Evolutionary conservation across 345 rosid species (phyloP).

Genomic region (Firmiana major): DNA sequence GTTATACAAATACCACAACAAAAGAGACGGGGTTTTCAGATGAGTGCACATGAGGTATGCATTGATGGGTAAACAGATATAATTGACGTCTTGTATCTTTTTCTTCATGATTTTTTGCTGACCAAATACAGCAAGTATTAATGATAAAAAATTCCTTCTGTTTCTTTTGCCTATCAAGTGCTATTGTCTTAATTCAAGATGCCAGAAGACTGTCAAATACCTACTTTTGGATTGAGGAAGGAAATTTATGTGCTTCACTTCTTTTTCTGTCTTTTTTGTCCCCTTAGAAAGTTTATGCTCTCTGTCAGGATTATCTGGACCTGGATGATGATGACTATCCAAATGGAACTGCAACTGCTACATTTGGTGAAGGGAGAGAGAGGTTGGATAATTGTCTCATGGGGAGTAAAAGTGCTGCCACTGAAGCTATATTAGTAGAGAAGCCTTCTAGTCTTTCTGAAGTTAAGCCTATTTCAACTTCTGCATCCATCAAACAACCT

Average conservation of each 20-base stretch:
- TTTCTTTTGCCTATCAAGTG: not conserved
- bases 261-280: not conserved
- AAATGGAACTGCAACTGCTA: conserved; percentile 28
- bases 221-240: not conserved
- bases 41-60: conserved; percentile 81
- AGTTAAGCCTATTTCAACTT: conserved; percentile 24
- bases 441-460: conserved; percentile 33
- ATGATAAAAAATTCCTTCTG: not conserved
- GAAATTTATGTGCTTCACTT: not conserved
- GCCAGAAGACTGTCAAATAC: not conserved
- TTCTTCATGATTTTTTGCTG: not conserved
- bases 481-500: conserved; percentile 31
- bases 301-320: conserved; percentile 62
- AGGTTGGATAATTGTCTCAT: conserved; percentile 28
- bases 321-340: conserved; percentile 56
- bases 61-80: not conserved
- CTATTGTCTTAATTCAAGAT: not conserved
- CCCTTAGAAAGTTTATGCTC: not conserved
- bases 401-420: conserved; percentile 30
- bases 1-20: conserved; percentile 25
- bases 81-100: not conserved
- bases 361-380: conserved; percentile 29
- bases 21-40: conserved; percentile 59
- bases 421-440: conserved; percentile 34
- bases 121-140: not conserved